Percentiles rank a stretch among this genome's conserved stretches.
Conservation (phyloP, 1,284 basidiomycete species). For the Malassezia pachydermatis region DNA sequence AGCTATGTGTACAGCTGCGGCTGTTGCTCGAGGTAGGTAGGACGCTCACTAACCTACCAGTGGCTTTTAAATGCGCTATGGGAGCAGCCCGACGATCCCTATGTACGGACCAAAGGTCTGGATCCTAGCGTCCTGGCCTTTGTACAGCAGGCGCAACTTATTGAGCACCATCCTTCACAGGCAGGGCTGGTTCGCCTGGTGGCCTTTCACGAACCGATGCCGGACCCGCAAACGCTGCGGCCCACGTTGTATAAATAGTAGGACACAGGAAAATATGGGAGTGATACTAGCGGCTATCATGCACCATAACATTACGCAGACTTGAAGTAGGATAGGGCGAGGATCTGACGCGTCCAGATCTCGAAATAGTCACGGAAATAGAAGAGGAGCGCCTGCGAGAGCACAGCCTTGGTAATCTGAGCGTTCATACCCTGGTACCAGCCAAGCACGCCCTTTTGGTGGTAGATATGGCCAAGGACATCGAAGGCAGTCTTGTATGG, state of each 20-base stretch:
- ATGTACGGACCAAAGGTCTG: not conserved
- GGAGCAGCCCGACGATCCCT: conserved; percentile 9
- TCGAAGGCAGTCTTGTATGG: conserved; percentile 63
- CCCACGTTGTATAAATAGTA: conserved; percentile 6
- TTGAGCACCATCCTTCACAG: not conserved
- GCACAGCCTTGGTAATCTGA: conserved; percentile 76
- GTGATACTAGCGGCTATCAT: not conserved
- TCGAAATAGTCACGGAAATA: conserved; percentile 47
- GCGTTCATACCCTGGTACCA: conserved; percentile 92
- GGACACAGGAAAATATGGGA: not conserved
- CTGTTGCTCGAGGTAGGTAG: conserved; percentile 9
- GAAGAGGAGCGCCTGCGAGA: conserved; percentile 59
- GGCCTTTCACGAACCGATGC: conserved; percentile 15
- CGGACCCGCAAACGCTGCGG: conserved; percentile 4
- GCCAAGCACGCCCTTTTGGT: conserved; percentile 56
- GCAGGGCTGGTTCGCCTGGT: conserved; percentile 3
- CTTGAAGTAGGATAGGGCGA: conserved; percentile 23
- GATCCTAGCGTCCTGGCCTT: not conserved
- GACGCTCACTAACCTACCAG: not conserved
- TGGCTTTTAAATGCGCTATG: conserved; percentile 11
- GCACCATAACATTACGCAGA: not conserved
- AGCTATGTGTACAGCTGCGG: conserved; percentile 10
- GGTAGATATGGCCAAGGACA: conserved; percentile 64
- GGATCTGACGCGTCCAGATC: conserved; percentile 41
- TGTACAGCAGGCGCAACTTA: conserved; percentile 1